Evolutionary conservation across 1,284 basidiomycete genomes (phyloP).

Genomic region (Fistulina hepatica): DNA sequence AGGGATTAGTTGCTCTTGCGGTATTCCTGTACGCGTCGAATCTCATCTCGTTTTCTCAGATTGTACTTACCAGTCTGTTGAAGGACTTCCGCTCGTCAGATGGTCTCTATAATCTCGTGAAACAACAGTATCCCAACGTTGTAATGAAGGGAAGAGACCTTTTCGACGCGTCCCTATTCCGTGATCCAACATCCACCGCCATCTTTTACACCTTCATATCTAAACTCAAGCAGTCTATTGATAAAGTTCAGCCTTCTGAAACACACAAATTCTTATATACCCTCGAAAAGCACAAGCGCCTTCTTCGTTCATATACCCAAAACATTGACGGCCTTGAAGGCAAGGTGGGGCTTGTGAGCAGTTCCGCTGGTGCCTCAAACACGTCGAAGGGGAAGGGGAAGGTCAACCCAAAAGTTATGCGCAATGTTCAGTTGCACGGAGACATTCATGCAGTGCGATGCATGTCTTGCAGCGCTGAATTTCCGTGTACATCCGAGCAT

Average conservation of each 20-base stretch:
- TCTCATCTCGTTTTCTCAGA: neutral
- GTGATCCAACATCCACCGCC: conserved; percentile 74
- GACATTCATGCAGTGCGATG: conserved; percentile 85
- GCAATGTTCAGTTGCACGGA: conserved; percentile 87
- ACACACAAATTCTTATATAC: conserved; percentile 86
- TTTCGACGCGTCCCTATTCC: conserved; percentile 82
- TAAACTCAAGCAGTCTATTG: conserved; percentile 75
- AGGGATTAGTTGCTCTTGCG: conserved; percentile 87
- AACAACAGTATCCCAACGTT: conserved; percentile 71
- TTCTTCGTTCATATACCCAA: conserved; percentile 87
- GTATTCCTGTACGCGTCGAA: conserved; percentile 66
- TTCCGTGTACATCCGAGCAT: conserved; percentile 53
- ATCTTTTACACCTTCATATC: conserved; percentile 94
- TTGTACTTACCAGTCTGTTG: conserved; percentile 4
- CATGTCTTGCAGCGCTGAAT: conserved; percentile 68
- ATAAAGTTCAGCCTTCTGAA: conserved; percentile 68
- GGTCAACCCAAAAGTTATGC: conserved; percentile 55
- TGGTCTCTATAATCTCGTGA: conserved; percentile 82
- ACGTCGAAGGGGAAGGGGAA: conserved; percentile 52
- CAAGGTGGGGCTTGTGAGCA: conserved; percentile 62
- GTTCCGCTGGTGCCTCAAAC: conserved; percentile 43
- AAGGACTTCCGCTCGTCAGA: conserved; percentile 87
- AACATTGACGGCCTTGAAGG: conserved; percentile 93
- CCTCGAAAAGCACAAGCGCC: conserved; percentile 73
- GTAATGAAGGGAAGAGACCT: conserved; percentile 83